These are phyloP conservation scores for Closterium sp. DNA, from an alignment of 139 green algal species.

Conservation along the genomic window DNA sequence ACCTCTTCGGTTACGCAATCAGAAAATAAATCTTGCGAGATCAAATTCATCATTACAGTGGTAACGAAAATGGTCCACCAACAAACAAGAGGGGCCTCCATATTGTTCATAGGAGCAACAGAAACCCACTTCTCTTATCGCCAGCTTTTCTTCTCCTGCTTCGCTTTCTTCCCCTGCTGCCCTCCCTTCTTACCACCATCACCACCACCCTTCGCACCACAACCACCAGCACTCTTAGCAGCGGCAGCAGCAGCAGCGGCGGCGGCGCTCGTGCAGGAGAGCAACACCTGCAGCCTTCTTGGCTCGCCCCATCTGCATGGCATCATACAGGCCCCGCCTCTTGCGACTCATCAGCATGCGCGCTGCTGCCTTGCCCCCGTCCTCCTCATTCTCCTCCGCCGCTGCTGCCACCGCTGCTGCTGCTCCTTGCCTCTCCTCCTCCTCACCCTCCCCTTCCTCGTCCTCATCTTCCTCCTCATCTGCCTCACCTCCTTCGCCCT, in stretches of 20 bases:
- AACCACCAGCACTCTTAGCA: neutral
- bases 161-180: neutral
- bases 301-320: constrained; percentile 59
- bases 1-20: too few species aligned
- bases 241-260: neutral
- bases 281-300: constrained; percentile 39
- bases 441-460: neutral
- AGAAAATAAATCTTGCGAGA: too few species aligned
- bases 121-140: neutral
- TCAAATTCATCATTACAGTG: too few species aligned
- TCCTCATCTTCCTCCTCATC: constrained; percentile 46
- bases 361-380: constrained; percentile 60
- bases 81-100: too few species aligned
- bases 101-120: too few species aligned
- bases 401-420: constrained; percentile 1
- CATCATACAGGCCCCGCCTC: constrained; percentile 80
- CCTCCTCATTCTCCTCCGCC: constrained; percentile 60
- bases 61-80: too few species aligned
- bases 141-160: neutral
- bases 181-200: neutral
- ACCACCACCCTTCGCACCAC: neutral
- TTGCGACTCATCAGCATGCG: constrained; percentile 92
- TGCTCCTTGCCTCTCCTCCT: constrained; percentile 22
- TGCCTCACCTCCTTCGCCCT: neutral
- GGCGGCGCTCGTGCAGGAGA: constrained; percentile 27